These are phyloP conservation scores for Clitopilus hobsonii DNA, from an alignment of 768 basidiomycete species.

Conservation along the genomic window DNA sequence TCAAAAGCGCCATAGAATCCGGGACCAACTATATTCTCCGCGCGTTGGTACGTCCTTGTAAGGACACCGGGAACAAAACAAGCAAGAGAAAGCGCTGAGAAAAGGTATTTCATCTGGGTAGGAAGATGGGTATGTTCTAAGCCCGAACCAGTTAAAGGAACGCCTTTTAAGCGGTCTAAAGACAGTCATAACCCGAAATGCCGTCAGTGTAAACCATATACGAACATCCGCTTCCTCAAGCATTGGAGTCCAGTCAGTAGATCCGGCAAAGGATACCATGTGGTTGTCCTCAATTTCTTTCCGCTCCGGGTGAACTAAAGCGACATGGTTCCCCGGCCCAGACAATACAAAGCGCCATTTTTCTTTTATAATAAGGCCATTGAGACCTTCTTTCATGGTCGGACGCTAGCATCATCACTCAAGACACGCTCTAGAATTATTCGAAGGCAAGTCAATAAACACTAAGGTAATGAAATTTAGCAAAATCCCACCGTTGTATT, in stretches of 20 bases:
- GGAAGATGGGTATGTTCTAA: not conserved
- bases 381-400: too few relatives aligned
- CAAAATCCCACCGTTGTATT: not conserved
- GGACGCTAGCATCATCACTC: too few relatives aligned
- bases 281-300: not conserved
- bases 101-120: not conserved
- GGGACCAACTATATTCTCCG: constrained; percentile 36
- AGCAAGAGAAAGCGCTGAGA: not conserved
- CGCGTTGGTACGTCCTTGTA: constrained; percentile 26
- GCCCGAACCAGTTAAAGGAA: not conserved
- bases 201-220: not conserved
- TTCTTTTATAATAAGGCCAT: too few relatives aligned
- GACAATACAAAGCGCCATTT: too few relatives aligned
- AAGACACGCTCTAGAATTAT: too few relatives aligned
- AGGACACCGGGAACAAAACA: not conserved
- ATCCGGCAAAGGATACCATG: not conserved
- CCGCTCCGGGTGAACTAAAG: too few relatives aligned
- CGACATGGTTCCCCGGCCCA: too few relatives aligned
- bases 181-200: not conserved
- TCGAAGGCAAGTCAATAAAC: too few relatives aligned
- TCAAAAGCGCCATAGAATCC: constrained; percentile 45
- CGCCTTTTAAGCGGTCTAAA: not conserved
- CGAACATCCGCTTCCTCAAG: not conserved
- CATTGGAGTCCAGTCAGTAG: not conserved
- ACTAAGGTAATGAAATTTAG: too few relatives aligned